A percentile compares a stretch with the other conserved stretches of the same genome.
These are phyloP conservation scores for Auricularia heimuer DNA, from an alignment of 768 basidiomycete species.

Conservation along the genomic window DNA sequence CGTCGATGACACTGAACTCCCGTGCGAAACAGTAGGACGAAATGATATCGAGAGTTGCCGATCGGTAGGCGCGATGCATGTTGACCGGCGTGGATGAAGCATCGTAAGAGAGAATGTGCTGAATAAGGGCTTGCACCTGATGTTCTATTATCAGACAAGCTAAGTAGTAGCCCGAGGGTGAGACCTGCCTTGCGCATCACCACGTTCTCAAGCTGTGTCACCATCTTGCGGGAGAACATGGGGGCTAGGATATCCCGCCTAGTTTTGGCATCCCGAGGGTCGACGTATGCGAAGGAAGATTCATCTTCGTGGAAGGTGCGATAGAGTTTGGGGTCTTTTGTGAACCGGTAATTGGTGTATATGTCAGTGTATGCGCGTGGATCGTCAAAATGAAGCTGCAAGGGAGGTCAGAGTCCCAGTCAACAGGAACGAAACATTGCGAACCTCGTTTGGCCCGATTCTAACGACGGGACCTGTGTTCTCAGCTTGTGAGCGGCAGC, in stretches of 20 bases:
- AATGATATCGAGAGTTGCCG: slow-evolving; percentile 30
- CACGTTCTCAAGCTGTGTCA: slow-evolving; percentile 28
- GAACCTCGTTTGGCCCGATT: slow-evolving; percentile 31
- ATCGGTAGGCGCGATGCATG: slow-evolving; percentile 30
- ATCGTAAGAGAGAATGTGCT: background rate
- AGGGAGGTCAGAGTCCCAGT: too few relatives aligned
- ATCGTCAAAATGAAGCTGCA: slow-evolving; percentile 34
- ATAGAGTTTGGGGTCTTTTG: slow-evolving; percentile 29
- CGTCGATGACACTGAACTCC: slow-evolving; percentile 21
- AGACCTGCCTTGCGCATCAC: slow-evolving; percentile 20
- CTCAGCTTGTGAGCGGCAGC: background rate
- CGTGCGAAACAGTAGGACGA: slow-evolving; percentile 30
- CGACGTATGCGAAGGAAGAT: slow-evolving; percentile 28
- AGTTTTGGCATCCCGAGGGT: slow-evolving; percentile 26
- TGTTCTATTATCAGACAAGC: background rate
- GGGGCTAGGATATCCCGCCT: slow-evolving; percentile 28
- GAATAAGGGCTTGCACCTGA: slow-evolving; percentile 24
- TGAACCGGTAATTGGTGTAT: slow-evolving; percentile 23
- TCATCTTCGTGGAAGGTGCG: slow-evolving; percentile 27
- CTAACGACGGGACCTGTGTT: slow-evolving; percentile 28
- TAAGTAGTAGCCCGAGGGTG: background rate
- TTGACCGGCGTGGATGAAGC: slow-evolving; percentile 10
- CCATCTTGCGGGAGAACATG: slow-evolving; percentile 31
- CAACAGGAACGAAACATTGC: background rate
- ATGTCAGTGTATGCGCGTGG: slow-evolving; percentile 32